Evolutionary conservation across 2,329 filamentous ascomycete species (phyloP), one percentile per base, ranked within the genome.

Genomic region (Septoria petroselini): DNA sequence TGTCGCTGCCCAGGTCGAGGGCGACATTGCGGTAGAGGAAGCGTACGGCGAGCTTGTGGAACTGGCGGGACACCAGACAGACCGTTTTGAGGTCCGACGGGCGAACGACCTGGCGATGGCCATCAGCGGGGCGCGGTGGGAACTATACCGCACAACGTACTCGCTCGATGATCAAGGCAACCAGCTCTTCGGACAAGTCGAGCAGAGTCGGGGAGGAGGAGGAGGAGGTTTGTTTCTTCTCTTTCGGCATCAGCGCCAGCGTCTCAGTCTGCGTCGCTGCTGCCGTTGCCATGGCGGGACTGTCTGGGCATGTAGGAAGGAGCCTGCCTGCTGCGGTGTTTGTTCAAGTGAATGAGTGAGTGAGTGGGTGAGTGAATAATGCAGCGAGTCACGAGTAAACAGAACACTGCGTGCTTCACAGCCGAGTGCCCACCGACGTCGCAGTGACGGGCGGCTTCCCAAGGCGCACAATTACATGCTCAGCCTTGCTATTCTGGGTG

Each of bases 51-150:
- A 76, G 69, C 25, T 73, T 63, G 61, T 75, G 73, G 15, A 76
- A 64, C 49, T 74, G 68, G 50, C 73, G 73, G 63, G 68, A 73
- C 5, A 70, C 68, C 30, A 76, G 70, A 54, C 73, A 76, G 37
- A 76, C 61, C 47, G 67, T 72, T 53, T 71, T 71, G 58, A 76
- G 71, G 53, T 76, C 72, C 50, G 71, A 72, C 3, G 73, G 74
- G 12, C 73, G 72, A 40, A 60, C 68, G 46, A 76, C 65, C 70
- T 74, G 34, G 25, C 15, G n/a, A n/a, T n/a, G n/a, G n/a, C n/a
- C n/a, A n/a, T n/a, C n/a, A n/a, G n/a, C n/a, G n/a, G n/a, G n/a
- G n/a, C n/a, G n/a, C n/a, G n/a, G n/a, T n/a, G n/a, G n/a, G n/a
- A n/a, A n/a, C n/a, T n/a, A n/a, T n/a, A n/a, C n/a, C n/a, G n/a